These are phyloP conservation scores for Boletus rubescentipes DNA, from an alignment of 768 basidiomycete genomes.

Conservation along the genomic window DNA sequence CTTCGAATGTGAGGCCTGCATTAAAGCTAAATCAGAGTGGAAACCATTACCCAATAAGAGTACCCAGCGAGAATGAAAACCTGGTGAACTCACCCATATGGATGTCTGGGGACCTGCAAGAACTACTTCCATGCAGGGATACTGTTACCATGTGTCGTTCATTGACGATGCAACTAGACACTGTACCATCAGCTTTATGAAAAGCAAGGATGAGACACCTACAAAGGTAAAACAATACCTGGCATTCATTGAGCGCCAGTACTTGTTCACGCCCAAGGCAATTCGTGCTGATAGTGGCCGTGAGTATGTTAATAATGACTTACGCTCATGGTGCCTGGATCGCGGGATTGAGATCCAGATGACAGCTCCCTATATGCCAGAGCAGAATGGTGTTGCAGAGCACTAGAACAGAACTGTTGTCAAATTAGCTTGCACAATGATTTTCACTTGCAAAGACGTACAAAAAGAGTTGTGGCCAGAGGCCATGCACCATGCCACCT, in stretches of 20 bases:
- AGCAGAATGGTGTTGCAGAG: conserved; percentile 41
- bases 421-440: conserved; percentile 33
- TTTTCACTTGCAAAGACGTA: conserved; percentile 22
- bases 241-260: neutral
- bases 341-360: conserved; percentile 32
- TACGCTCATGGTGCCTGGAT: neutral
- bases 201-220: neutral
- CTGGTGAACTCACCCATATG: neutral
- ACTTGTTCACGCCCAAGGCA: neutral
- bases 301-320: neutral
- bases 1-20: conserved; percentile 5
- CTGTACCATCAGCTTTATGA: neutral
- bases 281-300: neutral
- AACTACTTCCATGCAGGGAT: fast-evolving
- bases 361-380: conserved; percentile 36
- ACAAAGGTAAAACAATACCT: neutral
- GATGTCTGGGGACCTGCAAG: conserved; percentile 4
- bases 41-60: neutral
- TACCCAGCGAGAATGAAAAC: fast-evolving
- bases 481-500: conserved; percentile 23
- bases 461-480: conserved; percentile 30
- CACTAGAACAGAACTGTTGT: conserved; percentile 34
- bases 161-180: neutral
- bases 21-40: neutral
- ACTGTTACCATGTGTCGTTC: neutral